Conservation (phyloP, 345 rosid species). For the Linum tenue region DNA sequence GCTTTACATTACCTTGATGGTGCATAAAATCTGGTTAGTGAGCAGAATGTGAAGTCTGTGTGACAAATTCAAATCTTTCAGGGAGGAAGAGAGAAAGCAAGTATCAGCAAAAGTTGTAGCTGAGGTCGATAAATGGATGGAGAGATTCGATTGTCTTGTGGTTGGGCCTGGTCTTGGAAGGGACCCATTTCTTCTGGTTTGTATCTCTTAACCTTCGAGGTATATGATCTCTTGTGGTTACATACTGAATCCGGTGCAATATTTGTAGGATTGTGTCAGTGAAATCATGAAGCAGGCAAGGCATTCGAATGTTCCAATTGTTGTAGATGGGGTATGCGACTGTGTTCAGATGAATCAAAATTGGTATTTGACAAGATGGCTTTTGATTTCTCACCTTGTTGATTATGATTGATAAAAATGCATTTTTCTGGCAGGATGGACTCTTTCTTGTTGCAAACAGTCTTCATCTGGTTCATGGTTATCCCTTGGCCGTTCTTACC, state of each 20-base stretch:
- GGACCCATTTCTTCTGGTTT: slow-evolving; percentile 79
- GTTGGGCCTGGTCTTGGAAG: slow-evolving; percentile 99
- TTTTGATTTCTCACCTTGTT: too few relatives aligned
- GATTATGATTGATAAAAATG: too few relatives aligned
- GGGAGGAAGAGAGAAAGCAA: slow-evolving; percentile 42
- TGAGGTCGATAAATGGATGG: slow-evolving; percentile 87
- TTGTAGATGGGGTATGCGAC: slow-evolving; percentile 72
- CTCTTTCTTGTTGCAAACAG: slow-evolving; percentile 71
- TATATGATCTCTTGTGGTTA: background rate
- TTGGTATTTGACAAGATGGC: slow-evolving; percentile 9
- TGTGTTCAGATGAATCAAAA: background rate
- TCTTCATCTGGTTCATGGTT: slow-evolving; percentile 61
- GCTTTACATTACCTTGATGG: background rate
- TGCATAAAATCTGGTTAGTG: slow-evolving; percentile 5
- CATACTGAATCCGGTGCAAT: background rate
- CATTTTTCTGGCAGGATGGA: slow-evolving; percentile 50
- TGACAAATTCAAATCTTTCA: slow-evolving; percentile 18
- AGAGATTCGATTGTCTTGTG: slow-evolving; percentile 89
- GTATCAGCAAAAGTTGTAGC: slow-evolving; percentile 49
- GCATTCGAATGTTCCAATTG: slow-evolving; percentile 57
- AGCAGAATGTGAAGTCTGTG: slow-evolving; percentile 12
- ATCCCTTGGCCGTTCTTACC: slow-evolving; percentile 74
- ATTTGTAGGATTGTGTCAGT: slow-evolving; percentile 64
- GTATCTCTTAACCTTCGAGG: slow-evolving; percentile 10
- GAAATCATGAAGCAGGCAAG: slow-evolving; percentile 68